A percentile compares a stretch with the other conserved stretches of the same genome.
Evolutionary conservation across 2,329 filamentous ascomycete genomes (phyloP).

Genomic region (Penicillium sp.): DNA sequence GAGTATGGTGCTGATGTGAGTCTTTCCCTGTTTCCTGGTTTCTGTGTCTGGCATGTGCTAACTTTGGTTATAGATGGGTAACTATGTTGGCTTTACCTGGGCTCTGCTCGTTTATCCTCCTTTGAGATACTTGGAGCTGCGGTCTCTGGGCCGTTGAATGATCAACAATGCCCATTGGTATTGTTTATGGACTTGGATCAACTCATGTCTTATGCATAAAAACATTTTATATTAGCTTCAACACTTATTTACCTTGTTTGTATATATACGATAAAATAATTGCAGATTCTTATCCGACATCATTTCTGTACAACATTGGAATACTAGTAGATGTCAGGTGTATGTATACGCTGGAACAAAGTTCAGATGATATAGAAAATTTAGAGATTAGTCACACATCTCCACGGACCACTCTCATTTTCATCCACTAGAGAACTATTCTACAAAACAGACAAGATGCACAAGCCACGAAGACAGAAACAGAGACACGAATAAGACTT

Average conservation of each 20-base stretch:
- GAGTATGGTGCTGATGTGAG: constrained; percentile 59
- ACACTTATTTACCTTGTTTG: not conserved
- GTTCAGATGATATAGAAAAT: not conserved
- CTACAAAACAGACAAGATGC: constrained; percentile 27
- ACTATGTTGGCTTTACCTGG: constrained; percentile 62
- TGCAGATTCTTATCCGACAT: not conserved
- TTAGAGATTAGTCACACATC: constrained; percentile 14
- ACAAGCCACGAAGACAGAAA: constrained; percentile 17
- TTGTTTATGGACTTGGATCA: not conserved
- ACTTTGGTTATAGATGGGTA: constrained; percentile 48
- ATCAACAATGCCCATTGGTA: not conserved
- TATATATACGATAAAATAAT: not conserved
- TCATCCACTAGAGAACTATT: constrained; percentile 31
- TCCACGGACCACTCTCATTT: constrained; percentile 24
- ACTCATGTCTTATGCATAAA: not conserved
- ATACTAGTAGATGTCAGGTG: not conserved
- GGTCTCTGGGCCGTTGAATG: constrained; percentile 48
- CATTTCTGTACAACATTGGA: not conserved
- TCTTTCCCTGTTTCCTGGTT: not conserved
- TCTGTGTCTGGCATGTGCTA: constrained; percentile 11
- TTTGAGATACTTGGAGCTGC: constrained; percentile 53
- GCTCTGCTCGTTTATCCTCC: constrained; percentile 58
- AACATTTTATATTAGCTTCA: not conserved
- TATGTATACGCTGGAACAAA: not conserved
- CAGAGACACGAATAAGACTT: constrained; percentile 11